Evolutionary conservation across 2,329 filamentous ascomycete species (phyloP), one percentile per base, ranked within the genome.

Genomic region (Pestalotiopsis sp.): DNA sequence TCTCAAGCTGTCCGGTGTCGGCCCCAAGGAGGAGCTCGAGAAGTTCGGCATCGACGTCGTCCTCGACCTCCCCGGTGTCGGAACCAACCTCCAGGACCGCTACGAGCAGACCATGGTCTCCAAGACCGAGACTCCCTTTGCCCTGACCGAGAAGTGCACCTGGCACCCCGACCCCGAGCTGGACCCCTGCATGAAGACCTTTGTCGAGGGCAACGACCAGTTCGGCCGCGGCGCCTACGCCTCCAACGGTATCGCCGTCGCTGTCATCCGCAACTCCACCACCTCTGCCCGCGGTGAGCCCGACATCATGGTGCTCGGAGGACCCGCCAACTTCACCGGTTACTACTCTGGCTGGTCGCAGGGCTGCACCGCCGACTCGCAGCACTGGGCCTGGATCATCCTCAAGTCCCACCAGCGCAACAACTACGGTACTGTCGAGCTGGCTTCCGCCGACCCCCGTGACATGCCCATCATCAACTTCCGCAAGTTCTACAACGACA

Each of bases 381-480:
- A 80, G 58, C 81, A 84, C 75, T 74, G 74, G 74, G 69, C 74
- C 64, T 79, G 79, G 75, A 76, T 79, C 9, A 82, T 85, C 23
- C 82, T 91, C 59, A 90, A 91, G 77, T 85, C 86, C 2, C 86
- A 88, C 74, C 83, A 87, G 0, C 85, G 86, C 70, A 90, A 90
- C 27, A 81, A 81, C 52, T 81, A 82, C 4, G 90, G 90, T 17
- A 87, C 84, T 0, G 88, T 92, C 4, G 82, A 77, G 3, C 83
- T 91, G 4, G 79, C 79, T 12, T 90, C 88, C 0, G 78, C 84
- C 0, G 84, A 91, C 75, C 89, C 89, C 1, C 84, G 85, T 14
- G 89, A 91, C 69, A 81, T 83, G 25, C 89, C 89, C 0, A 78
- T 85, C 27, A 91, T 91, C 73, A 83, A 84, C 70, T 89, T 89